Evolutionary conservation across 257 asterid species (phyloP).

Genomic region (Plantago major): DNA sequence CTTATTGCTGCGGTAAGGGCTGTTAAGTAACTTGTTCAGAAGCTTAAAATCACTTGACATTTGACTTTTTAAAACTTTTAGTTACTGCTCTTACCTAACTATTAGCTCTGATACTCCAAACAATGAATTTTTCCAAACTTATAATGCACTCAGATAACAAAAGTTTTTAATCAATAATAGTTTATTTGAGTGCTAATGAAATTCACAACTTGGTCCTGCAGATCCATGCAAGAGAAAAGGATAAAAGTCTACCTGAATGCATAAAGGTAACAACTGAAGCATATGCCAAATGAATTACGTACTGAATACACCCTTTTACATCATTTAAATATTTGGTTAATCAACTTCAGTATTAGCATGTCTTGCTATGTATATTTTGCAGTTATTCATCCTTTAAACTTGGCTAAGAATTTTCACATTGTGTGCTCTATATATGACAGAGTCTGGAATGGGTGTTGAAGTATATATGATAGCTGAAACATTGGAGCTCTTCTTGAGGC

Average conservation of each 20-base stretch:
- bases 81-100: background rate
- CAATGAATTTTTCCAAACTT: background rate
- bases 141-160: constrained; percentile 7
- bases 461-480: constrained; percentile 41
- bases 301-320: background rate
- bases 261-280: constrained; percentile 51
- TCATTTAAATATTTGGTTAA: background rate
- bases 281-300: background rate
- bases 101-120: background rate
- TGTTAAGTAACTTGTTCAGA: background rate
- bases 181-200: constrained; percentile 11
- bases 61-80: background rate
- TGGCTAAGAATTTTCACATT: constrained; percentile 1
- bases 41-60: background rate
- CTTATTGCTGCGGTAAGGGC: constrained; percentile 47
- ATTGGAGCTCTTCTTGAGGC: constrained; percentile 15
- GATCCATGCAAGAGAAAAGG: constrained; percentile 61
- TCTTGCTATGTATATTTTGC: background rate
- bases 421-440: constrained; percentile 45
- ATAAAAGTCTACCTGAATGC: constrained; percentile 68
- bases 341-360: background rate
- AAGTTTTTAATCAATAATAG: background rate
- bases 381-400: background rate
- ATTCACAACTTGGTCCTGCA: constrained; percentile 28
- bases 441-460: constrained; percentile 84